phyloP scores from a whole-genome alignment of 1,284 basidiomycete genomes.

The Ustilago lituana region DNA sequence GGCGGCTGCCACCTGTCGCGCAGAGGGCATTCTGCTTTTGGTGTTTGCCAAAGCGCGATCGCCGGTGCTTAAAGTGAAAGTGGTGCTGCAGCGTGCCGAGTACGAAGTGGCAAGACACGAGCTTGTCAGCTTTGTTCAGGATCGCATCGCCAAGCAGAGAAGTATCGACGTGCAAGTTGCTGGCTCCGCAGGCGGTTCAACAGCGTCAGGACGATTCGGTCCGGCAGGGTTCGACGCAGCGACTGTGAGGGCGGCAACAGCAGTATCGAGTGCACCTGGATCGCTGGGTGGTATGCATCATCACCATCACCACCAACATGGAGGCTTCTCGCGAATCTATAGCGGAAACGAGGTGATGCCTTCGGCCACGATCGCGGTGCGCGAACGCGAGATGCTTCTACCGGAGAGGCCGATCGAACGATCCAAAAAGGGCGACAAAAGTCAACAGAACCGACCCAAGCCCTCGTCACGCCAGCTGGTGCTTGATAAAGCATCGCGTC shows the following conservation, averaged over 20 bases:
- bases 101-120: slow-evolving; percentile 60
- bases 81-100: slow-evolving; percentile 55
- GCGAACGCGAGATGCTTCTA: slow-evolving; percentile 49
- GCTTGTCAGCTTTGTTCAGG: slow-evolving; percentile 53
- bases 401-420: slow-evolving; percentile 49
- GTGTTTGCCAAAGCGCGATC: slow-evolving; percentile 57
- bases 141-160: slow-evolving; percentile 54
- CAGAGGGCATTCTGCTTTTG: slow-evolving; percentile 63
- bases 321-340: slow-evolving; percentile 30
- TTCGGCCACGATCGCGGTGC: slow-evolving; percentile 38
- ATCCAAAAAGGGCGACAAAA: slow-evolving; percentile 49
- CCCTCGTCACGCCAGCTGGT: slow-evolving; percentile 47
- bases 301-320: slow-evolving; percentile 37
- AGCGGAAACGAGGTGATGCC: slow-evolving; percentile 48
- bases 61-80: slow-evolving; percentile 60
- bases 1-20: slow-evolving; percentile 59
- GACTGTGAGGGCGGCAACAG: slow-evolving; percentile 18
- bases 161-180: slow-evolving; percentile 48
- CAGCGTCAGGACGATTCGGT: slow-evolving; percentile 7
- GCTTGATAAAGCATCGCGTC: slow-evolving; percentile 54
- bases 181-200: slow-evolving; percentile 16
- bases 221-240: slow-evolving; percentile 16
- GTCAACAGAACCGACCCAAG: slow-evolving; percentile 51
- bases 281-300: slow-evolving; percentile 23
- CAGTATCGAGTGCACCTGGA: slow-evolving; percentile 11